These are phyloP conservation scores for Eucalyptus regnans DNA, from an alignment of 345 rosid species.

Conservation along the genomic window DNA sequence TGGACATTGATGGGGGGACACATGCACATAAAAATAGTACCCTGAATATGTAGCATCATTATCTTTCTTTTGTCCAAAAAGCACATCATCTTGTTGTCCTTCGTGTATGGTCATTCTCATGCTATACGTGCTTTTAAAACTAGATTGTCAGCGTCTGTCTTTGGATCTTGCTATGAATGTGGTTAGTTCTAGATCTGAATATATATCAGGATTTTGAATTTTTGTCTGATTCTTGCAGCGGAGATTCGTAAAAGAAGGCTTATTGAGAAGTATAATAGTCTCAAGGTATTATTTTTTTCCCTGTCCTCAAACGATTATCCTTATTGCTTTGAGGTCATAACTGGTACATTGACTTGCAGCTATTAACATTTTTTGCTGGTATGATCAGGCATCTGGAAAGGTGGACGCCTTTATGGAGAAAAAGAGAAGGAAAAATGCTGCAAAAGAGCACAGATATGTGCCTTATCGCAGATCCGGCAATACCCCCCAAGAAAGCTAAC, in stretches of 20 bases:
- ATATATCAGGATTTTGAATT: neutral
- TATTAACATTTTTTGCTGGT: neutral
- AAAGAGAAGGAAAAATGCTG: slow-evolving; percentile 76
- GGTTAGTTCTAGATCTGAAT: neutral
- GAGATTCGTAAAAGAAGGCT: slow-evolving; percentile 70
- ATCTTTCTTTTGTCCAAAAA: neutral
- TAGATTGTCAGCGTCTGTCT: neutral
- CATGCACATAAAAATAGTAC: neutral
- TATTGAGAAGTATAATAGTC: slow-evolving; percentile 55
- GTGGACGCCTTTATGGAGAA: slow-evolving; percentile 74
- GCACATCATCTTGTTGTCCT: neutral
- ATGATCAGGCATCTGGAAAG: slow-evolving; percentile 60
- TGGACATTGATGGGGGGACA: neutral
- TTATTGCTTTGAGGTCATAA: neutral
- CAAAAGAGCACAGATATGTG: slow-evolving; percentile 81
- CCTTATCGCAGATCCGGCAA: slow-evolving; percentile 54
- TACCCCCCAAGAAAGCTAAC: slow-evolving; percentile 12
- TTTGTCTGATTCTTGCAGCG: slow-evolving; percentile 32
- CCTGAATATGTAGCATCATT: neutral
- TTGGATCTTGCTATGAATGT: neutral
- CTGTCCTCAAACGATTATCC: neutral
- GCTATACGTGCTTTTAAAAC: neutral
- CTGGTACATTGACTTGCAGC: neutral
- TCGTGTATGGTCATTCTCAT: neutral
- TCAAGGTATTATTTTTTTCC: slow-evolving; percentile 39